A percentile compares a stretch with the other conserved stretches of the same genome.
Conservation (phyloP, 495 filamentous ascomycete genomes). For the Hypoxylon intermedium region DNA sequence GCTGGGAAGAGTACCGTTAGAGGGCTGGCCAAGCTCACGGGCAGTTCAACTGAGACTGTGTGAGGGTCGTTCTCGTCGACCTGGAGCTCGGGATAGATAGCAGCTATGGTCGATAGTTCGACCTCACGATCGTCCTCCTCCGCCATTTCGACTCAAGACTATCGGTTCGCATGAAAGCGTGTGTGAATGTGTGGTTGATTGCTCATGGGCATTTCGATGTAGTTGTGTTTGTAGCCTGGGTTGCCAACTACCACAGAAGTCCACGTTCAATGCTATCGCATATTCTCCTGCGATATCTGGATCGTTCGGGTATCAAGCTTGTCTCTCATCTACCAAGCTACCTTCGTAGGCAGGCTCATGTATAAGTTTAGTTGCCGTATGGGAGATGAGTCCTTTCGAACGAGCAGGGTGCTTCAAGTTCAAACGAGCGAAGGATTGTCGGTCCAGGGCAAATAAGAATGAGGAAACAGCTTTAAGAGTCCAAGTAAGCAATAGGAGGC, state of each 20-base stretch:
- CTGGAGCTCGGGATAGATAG: slow-evolving; percentile 88
- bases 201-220: slow-evolving; percentile 30
- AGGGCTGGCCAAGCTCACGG: slow-evolving; percentile 71
- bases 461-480: too few relatives aligned
- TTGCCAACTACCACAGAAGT: background rate
- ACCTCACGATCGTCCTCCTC: slow-evolving; percentile 75
- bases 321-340: too few relatives aligned
- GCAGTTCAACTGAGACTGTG: slow-evolving; percentile 72
- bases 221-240: background rate
- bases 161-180: slow-evolving; percentile 29
- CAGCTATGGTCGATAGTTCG: slow-evolving; percentile 81
- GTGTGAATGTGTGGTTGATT: slow-evolving; percentile 7
- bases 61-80: slow-evolving; percentile 66
- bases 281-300: slow-evolving; percentile 4
- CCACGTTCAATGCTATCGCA: slow-evolving; percentile 5
- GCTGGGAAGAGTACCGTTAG: slow-evolving; percentile 74
- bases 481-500: background rate
- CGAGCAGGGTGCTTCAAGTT: too few relatives aligned
- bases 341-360: too few relatives aligned
- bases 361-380: too few relatives aligned
- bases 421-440: too few relatives aligned
- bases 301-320: background rate
- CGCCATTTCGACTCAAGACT: slow-evolving; percentile 43
- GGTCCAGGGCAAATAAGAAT: too few relatives aligned
- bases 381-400: too few relatives aligned